Evolutionary conservation across 179 eudicot species (phyloP), one percentile per base, ranked within the genome.

Genomic region (Drosera spatulata): DNA sequence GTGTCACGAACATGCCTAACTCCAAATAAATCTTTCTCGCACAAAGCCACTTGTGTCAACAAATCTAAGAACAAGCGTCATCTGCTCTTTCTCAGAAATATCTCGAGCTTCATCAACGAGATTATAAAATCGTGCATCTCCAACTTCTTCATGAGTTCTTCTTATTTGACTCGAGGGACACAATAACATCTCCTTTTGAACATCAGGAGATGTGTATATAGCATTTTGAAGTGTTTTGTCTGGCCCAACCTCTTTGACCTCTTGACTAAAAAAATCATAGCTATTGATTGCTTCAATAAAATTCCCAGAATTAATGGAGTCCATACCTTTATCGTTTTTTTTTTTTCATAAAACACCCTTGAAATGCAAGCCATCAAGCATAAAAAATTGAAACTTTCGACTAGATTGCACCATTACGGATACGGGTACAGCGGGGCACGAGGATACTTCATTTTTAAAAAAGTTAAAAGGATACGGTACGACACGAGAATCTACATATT

Each of bases 281-380:
- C 44, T 53, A n/a, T 11, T 10, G 1, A 41, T 1, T 15, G 49
- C 51, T 3, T 71, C 67, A 10, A 71, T n/a, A 66, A 71, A 56
- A 22, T 71, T 66, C 3, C 55, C 70, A 5, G 15, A 46, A 11
- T 65, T 65, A 8, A 2, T 43, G 7, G 61, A 71, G 6, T 42
- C 45, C 0, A 48, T 7, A 15, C n/a, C 55, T 56, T 65, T 62
- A 61, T 71, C 66, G 10, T 50, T 61, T 0, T 69, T 69, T 22
- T 61, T 59, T 40, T 45, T 52, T 2, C 64, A 57, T 39, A 54
- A 62, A 56, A 45, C 56, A 11, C n/a, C n/a, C n/a, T n/a, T 61
- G 62, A 5, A 50, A 57, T 33, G 66, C 37, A 9, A 61, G 22
- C n/a, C n/a, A n/a, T n/a, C n/a, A n/a, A n/a, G n/a, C n/a, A n/a